These are phyloP conservation scores for Diplogelasinospora grovesii DNA, from an alignment of 495 filamentous ascomycete genomes.

Conservation along the genomic window DNA sequence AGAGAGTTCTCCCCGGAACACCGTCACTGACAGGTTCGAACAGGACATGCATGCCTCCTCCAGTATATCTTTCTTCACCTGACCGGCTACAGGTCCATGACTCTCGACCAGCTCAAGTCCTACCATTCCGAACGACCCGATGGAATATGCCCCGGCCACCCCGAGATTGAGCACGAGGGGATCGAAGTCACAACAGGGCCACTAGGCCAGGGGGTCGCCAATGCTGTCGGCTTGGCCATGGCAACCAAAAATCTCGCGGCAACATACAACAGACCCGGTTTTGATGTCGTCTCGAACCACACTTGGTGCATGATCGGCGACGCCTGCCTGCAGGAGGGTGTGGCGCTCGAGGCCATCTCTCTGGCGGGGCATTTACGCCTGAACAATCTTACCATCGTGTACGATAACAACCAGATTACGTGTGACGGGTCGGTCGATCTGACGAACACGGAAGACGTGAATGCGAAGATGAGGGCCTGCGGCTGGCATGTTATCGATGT, in stretches of 20 bases:
- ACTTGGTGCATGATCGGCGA: slow-evolving; percentile 96
- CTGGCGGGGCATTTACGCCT: slow-evolving; percentile 93
- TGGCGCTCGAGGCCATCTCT: slow-evolving; percentile 88
- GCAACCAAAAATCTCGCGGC: slow-evolving; percentile 85
- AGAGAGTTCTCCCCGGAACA: neutral
- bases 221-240: slow-evolving; percentile 94
- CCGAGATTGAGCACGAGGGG: slow-evolving; percentile 93
- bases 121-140: slow-evolving; percentile 78
- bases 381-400: slow-evolving; percentile 92
- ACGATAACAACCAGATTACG: slow-evolving; percentile 97
- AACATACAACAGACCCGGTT: slow-evolving; percentile 95
- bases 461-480: slow-evolving; percentile 92
- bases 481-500: slow-evolving; percentile 92
- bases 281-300: slow-evolving; percentile 87
- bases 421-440: slow-evolving; percentile 87
- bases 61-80: slow-evolving; percentile 98
- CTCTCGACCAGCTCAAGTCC: slow-evolving; percentile 83
- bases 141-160: slow-evolving; percentile 94
- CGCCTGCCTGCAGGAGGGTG: slow-evolving; percentile 97
- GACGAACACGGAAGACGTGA: slow-evolving; percentile 95
- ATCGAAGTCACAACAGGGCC: slow-evolving; percentile 97
- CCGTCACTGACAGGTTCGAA: slow-evolving; percentile 47
- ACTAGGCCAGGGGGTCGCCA: slow-evolving; percentile 90
- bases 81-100: slow-evolving; percentile 75
- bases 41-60: slow-evolving; percentile 98